A percentile compares a stretch with the other conserved stretches of the same genome.
Conservation (phyloP, 352 stramenopile species). For the Phytophthora boehmeriae region DNA sequence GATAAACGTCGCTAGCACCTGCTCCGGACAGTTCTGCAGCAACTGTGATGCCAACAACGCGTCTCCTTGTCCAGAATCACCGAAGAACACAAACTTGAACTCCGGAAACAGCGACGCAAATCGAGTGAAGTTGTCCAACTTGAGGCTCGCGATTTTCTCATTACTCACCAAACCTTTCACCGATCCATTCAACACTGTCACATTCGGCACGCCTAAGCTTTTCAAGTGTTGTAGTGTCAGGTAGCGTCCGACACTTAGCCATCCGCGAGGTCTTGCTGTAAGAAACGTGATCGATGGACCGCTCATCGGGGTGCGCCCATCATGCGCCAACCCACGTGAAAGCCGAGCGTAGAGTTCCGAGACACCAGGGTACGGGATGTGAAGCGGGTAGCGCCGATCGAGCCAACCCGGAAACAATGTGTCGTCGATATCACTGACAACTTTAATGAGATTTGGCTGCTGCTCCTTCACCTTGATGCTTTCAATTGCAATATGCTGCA, state of each 20-base stretch:
- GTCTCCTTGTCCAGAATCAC: constrained; percentile 83
- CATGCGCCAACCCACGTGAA: constrained; percentile 51
- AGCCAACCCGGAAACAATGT: constrained; percentile 83
- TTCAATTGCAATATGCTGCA: constrained; percentile 86
- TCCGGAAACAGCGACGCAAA: constrained; percentile 83
- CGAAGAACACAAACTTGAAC: constrained; percentile 89
- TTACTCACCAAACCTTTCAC: constrained; percentile 83
- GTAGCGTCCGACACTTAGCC: constrained; percentile 79
- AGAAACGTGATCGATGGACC: constrained; percentile 82
- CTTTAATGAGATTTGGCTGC: constrained; percentile 72
- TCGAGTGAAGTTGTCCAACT: constrained; percentile 83
- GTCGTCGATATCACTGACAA: constrained; percentile 89
- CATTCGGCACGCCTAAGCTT: constrained; percentile 74
- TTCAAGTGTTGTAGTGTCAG: constrained; percentile 82
- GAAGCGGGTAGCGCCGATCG: constrained; percentile 73
- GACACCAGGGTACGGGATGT: constrained; percentile 81
- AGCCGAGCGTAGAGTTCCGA: constrained; percentile 74
- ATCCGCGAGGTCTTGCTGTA: constrained; percentile 78
- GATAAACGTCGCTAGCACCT: constrained; percentile 81
- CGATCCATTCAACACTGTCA: constrained; percentile 80
- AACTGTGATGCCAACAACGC: constrained; percentile 71
- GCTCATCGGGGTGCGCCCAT: constrained; percentile 30
- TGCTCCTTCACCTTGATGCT: constrained; percentile 67
- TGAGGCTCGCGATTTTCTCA: constrained; percentile 83
- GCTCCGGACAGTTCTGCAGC: constrained; percentile 53